Evolutionary conservation across 2,329 filamentous ascomycete genomes (phyloP), one percentile per base, ranked within the genome.

Genomic region (Raffaelea ambrosiae): DNA sequence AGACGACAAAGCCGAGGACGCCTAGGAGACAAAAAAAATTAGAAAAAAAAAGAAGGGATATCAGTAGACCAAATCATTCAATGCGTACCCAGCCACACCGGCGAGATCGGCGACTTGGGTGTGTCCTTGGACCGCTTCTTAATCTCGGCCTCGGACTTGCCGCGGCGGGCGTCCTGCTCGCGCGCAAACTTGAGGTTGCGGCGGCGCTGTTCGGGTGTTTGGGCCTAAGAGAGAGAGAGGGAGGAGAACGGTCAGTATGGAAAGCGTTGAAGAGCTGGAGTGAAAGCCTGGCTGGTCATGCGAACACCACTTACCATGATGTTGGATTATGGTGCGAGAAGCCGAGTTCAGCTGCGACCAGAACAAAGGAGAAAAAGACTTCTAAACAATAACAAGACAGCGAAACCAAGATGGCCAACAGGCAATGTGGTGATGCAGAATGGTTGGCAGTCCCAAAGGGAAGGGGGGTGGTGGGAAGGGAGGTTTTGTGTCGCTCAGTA

Each of bases 131-230:
- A 59, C 53, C 69, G 68, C 69, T 80, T 79, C 74, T 83, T 83
- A 57, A 83, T 63, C 53, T 81, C 75, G 21, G 69, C 69, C 49
- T 80, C 74, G n/a, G 81, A 75, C 70, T 87, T 88, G 67, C 87
- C 87, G 65, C 85, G 84, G 62, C 83, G 85, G 51, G 73, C 70
- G 62, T 85, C 81, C 63, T 91, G 82, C 47, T 78, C 74, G 63
- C 84, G 83, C 56, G 76, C 82, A 68, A 88, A 94, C 67, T 85
- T 84, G 61, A 79, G 79, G 71, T 93, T 93, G 54, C 84, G 82
- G 61, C 81, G 81, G 65, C 87, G 83, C 73, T 93, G 88, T 66
- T 88, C 79, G 57, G 84, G 86, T 57, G 87, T 93, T 83, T 91
- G 86, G 58, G 82, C 85, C 86, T 89, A 60, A 7, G 11, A 14